These are phyloP conservation scores for Fusarium multiceps DNA, from an alignment of 2,329 filamentous ascomycete genomes.

Conservation along the genomic window DNA sequence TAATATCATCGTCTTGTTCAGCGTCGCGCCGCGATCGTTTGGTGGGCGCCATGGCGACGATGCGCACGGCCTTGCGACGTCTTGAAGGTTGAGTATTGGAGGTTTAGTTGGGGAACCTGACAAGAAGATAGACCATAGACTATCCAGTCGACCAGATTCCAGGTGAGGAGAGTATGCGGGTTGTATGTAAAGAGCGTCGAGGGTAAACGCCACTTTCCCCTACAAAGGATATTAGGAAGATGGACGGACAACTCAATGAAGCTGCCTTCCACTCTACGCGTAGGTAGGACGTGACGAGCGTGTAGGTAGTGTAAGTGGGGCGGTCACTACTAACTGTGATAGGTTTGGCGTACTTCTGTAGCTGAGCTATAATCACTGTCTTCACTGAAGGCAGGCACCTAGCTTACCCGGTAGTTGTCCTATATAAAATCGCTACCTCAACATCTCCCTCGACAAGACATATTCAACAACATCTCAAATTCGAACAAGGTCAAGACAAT, in stretches of 20 bases:
- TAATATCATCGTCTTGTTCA: conserved; percentile 51
- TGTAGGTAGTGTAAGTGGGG: conserved; percentile 22
- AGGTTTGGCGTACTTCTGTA: conserved; percentile 18
- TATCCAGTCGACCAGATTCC: not conserved
- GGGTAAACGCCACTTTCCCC: not conserved
- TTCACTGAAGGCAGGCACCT: not conserved
- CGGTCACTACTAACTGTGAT: not conserved
- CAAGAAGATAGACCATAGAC: not conserved
- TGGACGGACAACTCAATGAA: not conserved
- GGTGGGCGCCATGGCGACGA: conserved; percentile 44
- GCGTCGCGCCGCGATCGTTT: conserved; percentile 58
- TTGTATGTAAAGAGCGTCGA: not conserved
- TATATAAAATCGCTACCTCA: conserved; percentile 2
- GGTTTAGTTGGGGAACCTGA: not conserved
- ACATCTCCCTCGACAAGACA: conserved; percentile 2
- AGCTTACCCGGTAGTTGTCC: conserved; percentile 30
- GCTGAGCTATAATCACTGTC: conserved; percentile 5
- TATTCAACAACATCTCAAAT: not conserved
- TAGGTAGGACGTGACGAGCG: conserved; percentile 32
- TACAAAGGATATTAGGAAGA: conserved; percentile 5
- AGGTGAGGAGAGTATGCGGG: not conserved
- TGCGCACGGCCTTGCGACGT: conserved; percentile 19
- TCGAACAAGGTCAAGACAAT: not conserved
- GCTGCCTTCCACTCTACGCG: conserved; percentile 41
- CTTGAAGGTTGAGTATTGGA: not conserved